A percentile compares a stretch with the other conserved stretches of the same genome.
Evolutionary conservation across 2,329 filamentous ascomycete species (phyloP).

Genomic region (Trichoderma sp.): DNA sequence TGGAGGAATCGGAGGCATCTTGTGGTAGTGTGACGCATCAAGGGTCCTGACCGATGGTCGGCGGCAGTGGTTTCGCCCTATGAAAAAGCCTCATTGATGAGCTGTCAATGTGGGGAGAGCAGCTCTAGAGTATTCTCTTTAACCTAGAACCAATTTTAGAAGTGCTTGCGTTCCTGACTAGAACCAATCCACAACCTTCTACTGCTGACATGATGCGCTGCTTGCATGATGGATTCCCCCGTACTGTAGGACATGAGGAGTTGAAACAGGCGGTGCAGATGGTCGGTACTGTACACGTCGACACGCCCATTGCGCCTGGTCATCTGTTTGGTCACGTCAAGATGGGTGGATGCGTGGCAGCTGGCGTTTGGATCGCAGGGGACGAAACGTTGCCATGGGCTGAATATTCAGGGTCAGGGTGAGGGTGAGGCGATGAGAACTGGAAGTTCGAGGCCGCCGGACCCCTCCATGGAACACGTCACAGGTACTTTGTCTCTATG

Average conservation of each 20-base stretch:
- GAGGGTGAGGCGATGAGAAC: slow-evolving; percentile 22
- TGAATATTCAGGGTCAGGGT: not conserved
- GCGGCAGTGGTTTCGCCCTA: not conserved
- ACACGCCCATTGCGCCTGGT: not conserved
- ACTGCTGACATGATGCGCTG: not conserved
- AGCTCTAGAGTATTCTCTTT: not conserved
- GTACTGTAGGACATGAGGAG: not conserved
- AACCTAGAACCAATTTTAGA: slow-evolving; percentile 16
- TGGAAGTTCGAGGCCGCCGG: slow-evolving; percentile 15
- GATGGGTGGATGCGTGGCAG: slow-evolving; percentile 7
- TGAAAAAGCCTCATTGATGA: slow-evolving; percentile 17
- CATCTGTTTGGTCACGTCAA: not conserved
- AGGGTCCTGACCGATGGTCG: slow-evolving; percentile 5
- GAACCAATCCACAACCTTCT: slow-evolving; percentile 7
- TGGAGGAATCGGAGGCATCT: not conserved
- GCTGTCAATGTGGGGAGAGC: slow-evolving; percentile 15
- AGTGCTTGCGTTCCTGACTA: slow-evolving; percentile 11
- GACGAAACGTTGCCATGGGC: not conserved
- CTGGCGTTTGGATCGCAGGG: slow-evolving; percentile 15
- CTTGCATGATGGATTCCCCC: not conserved
- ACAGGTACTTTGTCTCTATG: slow-evolving; percentile 8
- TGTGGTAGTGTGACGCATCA: slow-evolving; percentile 8
- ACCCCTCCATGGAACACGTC: slow-evolving; percentile 19
- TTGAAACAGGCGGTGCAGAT: slow-evolving; percentile 8
- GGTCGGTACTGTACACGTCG: not conserved